phyloP scores from a whole-genome alignment of 768 basidiomycete species.

The Leccinum subtestaceum region DNA sequence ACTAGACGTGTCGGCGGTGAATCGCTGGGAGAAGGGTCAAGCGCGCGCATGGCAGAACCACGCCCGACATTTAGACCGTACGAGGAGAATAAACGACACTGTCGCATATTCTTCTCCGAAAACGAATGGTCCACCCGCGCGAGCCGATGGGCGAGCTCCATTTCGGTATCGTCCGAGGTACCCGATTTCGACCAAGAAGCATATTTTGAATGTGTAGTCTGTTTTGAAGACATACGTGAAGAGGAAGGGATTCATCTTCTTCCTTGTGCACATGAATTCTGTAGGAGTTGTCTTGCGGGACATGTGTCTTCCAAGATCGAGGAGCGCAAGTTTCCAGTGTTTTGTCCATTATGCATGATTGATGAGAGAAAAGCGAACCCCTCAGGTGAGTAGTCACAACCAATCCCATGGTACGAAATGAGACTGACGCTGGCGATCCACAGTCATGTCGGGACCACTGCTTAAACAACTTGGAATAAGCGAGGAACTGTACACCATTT shows the following conservation, averaged over 20 bases:
- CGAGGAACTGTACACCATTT: slow-evolving; percentile 38
- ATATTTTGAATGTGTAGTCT: slow-evolving; percentile 52
- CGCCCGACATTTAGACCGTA: slow-evolving; percentile 9
- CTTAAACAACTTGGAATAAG: slow-evolving; percentile 42
- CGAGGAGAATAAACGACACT: slow-evolving; percentile 25
- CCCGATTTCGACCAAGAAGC: slow-evolving; percentile 8
- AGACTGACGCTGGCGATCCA: slow-evolving; percentile 1
- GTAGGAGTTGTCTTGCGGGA: slow-evolving; percentile 47
- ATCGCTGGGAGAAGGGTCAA: slow-evolving; percentile 7
- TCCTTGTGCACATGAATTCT: slow-evolving; percentile 51
- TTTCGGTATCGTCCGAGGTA: neutral
- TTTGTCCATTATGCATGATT: slow-evolving; percentile 55
- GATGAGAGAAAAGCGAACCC: slow-evolving; percentile 29
- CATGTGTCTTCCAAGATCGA: slow-evolving; percentile 46
- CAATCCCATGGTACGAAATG: neutral
- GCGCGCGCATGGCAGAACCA: neutral
- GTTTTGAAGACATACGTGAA: slow-evolving; percentile 46
- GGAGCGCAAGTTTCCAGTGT: slow-evolving; percentile 53
- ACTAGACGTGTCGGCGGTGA: neutral
- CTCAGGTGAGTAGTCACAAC: slow-evolving; percentile 29
- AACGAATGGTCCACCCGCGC: slow-evolving; percentile 4
- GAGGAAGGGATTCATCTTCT: slow-evolving; percentile 39
- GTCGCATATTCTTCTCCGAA: slow-evolving; percentile 25
- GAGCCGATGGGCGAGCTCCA: neutral
- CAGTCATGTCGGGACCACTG: slow-evolving; percentile 39